Conservation (phyloP, 176 grass and related monocot species). For the Dendrocalamus sinicus region DNA sequence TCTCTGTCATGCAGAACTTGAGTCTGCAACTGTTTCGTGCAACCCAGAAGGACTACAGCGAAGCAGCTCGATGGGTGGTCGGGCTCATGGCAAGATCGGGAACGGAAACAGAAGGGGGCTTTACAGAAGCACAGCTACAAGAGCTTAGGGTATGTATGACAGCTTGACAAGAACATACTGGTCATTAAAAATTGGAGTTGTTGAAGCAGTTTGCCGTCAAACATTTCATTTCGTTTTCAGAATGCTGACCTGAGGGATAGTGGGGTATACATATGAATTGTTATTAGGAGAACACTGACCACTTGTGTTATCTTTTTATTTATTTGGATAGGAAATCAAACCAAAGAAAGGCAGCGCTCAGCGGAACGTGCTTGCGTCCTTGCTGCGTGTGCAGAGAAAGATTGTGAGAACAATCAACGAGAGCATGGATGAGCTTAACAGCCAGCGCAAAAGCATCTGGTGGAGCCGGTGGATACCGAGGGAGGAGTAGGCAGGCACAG, state of each 20-base stretch:
- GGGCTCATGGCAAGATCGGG: conserved; percentile 87
- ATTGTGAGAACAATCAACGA: conserved; percentile 77
- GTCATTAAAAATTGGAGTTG: background rate
- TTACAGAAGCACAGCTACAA: conserved; percentile 98
- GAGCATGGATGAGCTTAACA: conserved; percentile 77
- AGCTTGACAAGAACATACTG: background rate
- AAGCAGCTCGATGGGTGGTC: conserved; percentile 76
- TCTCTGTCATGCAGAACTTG: conserved; percentile 87
- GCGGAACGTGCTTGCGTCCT: conserved; percentile 75
- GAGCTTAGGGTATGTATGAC: conserved; percentile 67
- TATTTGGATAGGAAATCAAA: conserved; percentile 67
- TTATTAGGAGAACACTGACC: conserved; percentile 17
- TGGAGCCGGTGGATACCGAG: conserved; percentile 98
- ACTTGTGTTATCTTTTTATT: background rate
- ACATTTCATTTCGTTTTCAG: background rate
- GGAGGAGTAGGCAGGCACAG: conserved; percentile 61
- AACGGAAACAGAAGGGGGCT: conserved; percentile 81
- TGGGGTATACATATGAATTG: conserved; percentile 6
- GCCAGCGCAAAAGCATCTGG: conserved; percentile 86
- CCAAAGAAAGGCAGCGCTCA: conserved; percentile 71
- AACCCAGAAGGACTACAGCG: conserved; percentile 94
- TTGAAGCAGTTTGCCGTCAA: conserved; percentile 5
- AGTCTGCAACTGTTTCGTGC: conserved; percentile 79
- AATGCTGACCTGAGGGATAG: background rate
- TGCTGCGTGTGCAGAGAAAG: conserved; percentile 82